phyloP scores from a whole-genome alignment of 169 alveolate species.

The Cyclospora cayetanensis region DNA sequence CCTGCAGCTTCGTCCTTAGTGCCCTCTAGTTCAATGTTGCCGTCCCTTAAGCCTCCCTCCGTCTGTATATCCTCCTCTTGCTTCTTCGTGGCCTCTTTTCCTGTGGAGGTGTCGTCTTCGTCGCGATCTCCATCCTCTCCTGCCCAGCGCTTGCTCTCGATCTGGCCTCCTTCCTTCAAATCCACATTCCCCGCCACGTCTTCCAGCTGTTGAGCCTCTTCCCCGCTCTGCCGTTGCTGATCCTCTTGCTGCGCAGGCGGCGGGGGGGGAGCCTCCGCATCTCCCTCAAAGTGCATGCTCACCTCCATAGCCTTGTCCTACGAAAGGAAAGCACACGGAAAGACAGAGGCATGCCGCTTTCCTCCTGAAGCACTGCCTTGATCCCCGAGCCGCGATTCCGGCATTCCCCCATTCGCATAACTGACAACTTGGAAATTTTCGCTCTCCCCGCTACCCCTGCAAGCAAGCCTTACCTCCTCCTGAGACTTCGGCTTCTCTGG shows the following conservation, averaged over 20 bases:
- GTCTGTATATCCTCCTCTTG: conserved; percentile 1
- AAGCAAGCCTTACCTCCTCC: conserved; percentile 54
- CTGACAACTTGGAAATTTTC: no score
- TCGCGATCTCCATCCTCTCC: conserved; percentile 22
- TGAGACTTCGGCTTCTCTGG: conserved; percentile 47
- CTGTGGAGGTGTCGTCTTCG: not conserved
- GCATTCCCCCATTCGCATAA: no score
- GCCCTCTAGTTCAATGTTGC: conserved; percentile 9
- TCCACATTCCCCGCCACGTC: conserved; percentile 60
- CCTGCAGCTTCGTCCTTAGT: not conserved
- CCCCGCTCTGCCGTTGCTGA: conserved; percentile 24
- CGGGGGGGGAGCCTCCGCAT: conserved; percentile 24
- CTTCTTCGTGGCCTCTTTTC: not conserved
- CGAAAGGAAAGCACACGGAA: not conserved
- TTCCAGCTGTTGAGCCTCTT: conserved; percentile 14
- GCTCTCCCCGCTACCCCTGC: no score
- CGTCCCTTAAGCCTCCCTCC: conserved; percentile 10
- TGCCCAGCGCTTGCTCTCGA: conserved; percentile 62
- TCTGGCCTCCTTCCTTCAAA: conserved; percentile 68
- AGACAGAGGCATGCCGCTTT: no score
- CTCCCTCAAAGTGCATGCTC: conserved; percentile 67
- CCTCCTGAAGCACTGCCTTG: no score
- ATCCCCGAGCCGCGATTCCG: no score
- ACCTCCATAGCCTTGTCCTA: conserved; percentile 73
- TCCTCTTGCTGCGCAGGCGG: not conserved